Evolutionary conservation across 2,329 filamentous ascomycete species (phyloP).

Genomic region (Botrytis deweyae): DNA sequence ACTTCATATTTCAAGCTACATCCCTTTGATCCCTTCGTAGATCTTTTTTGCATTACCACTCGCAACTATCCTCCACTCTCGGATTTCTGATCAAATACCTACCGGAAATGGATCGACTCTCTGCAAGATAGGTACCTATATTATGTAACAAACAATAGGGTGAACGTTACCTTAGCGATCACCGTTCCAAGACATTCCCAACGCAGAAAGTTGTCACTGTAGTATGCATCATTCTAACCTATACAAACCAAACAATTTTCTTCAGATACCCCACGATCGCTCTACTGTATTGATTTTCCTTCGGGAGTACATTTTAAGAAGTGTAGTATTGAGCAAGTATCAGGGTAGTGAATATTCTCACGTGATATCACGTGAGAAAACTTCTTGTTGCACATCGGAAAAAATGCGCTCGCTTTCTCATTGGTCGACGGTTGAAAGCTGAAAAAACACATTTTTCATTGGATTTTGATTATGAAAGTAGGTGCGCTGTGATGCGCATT

Average conservation of each 20-base stretch:
- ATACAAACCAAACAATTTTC: neutral
- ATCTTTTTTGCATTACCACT: too few species aligned
- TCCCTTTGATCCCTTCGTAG: too few species aligned
- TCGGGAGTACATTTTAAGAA: neutral
- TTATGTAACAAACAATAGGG: neutral
- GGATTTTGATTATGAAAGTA: neutral
- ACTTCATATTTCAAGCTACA: too few species aligned
- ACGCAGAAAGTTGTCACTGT: neutral
- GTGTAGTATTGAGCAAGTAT: neutral
- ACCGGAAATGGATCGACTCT: too few species aligned
- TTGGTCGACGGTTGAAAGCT: neutral
- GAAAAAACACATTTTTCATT: neutral
- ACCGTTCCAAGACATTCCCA: neutral
- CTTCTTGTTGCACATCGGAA: slow-evolving; percentile 9
- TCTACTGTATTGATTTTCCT: neutral
- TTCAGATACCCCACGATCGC: accelerated
- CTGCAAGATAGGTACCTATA: neutral
- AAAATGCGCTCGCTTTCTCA: slow-evolving; percentile 5
- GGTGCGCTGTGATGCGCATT: neutral
- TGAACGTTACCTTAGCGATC: neutral
- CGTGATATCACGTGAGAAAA: neutral
- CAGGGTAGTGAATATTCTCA: neutral
- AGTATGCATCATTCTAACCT: accelerated
- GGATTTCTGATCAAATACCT: too few species aligned
- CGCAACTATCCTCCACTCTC: too few species aligned